phyloP scores from a whole-genome alignment of 2,329 filamentous ascomycete genomes.

The Neopestalotiopsis sp. region DNA sequence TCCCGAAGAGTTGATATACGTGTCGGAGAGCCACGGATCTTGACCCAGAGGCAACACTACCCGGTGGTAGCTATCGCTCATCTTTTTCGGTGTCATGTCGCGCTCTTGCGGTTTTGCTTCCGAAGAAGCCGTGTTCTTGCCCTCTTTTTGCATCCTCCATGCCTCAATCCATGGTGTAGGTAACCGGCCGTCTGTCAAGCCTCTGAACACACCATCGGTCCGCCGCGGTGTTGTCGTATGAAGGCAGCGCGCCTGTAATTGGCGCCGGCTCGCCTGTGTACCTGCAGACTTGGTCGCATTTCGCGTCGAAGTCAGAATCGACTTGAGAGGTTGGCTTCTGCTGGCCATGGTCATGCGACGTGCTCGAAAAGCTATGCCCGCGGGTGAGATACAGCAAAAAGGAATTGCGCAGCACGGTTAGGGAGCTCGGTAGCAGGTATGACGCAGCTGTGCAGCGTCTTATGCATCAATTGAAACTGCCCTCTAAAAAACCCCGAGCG shows the following conservation, averaged over 20 bases:
- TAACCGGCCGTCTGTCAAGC: conserved; percentile 39
- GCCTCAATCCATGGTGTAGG: conserved; percentile 73
- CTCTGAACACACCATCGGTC: conserved; percentile 44
- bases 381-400: neutral
- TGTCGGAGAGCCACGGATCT: conserved; percentile 79
- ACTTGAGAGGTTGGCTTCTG: neutral
- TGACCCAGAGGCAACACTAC: conserved; percentile 72
- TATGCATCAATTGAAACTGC: conserved; percentile 6
- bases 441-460: conserved; percentile 12
- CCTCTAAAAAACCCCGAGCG: no score
- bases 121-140: conserved; percentile 30
- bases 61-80: conserved; percentile 73
- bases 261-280: neutral
- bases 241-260: conserved; percentile 25
- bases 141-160: conserved; percentile 57
- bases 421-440: neutral
- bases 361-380: neutral
- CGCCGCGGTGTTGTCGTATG: conserved; percentile 27
- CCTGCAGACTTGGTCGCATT: neutral
- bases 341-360: conserved; percentile 5
- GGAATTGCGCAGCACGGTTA: neutral
- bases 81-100: conserved; percentile 68
- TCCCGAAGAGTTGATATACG: conserved; percentile 77
- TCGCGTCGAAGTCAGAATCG: neutral
- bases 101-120: conserved; percentile 45